Percentiles rank a stretch among this genome's conserved stretches.
Evolutionary conservation across 2,329 filamentous ascomycete species (phyloP).

Genomic region (Plenodomus tracheiphilus): DNA sequence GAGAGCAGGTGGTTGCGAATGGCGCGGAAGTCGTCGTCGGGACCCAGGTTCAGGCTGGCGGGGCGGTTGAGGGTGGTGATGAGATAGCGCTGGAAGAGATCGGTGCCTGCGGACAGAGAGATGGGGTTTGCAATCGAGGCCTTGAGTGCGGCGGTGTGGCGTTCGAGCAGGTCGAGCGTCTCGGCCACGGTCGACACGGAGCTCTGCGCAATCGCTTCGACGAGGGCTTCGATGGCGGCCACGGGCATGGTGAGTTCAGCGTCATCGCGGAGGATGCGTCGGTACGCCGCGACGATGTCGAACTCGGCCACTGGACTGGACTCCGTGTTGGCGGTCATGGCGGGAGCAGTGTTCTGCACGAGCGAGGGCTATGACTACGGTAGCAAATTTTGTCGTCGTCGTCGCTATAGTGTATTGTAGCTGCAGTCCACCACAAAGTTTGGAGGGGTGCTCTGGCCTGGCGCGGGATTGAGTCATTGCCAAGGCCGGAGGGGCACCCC

Average conservation of each 20-base stretch:
- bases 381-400: neutral
- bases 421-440: constrained; percentile 10
- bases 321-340: constrained; percentile 29
- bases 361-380: neutral
- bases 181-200: constrained; percentile 88
- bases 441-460: constrained; percentile 19
- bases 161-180: constrained; percentile 82
- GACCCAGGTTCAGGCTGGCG: constrained; percentile 46
- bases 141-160: constrained; percentile 77
- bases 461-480: constrained; percentile 12
- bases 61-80: constrained; percentile 69
- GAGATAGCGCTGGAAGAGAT: constrained; percentile 93
- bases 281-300: constrained; percentile 68
- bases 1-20: constrained; percentile 81
- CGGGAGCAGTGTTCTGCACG: constrained; percentile 6
- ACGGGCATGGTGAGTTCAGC: constrained; percentile 92
- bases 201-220: constrained; percentile 78
- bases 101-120: constrained; percentile 88
- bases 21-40: constrained; percentile 73
- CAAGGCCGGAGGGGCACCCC: constrained; percentile 5
- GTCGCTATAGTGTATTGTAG: constrained; percentile 6
- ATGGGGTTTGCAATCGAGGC: constrained; percentile 82
- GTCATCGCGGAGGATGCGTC: constrained; percentile 67
- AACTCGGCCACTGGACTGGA: constrained; percentile 33
- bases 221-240: constrained; percentile 88